Conservation (phyloP, 768 basidiomycete species). For the Tremella mesenterica region DNA sequence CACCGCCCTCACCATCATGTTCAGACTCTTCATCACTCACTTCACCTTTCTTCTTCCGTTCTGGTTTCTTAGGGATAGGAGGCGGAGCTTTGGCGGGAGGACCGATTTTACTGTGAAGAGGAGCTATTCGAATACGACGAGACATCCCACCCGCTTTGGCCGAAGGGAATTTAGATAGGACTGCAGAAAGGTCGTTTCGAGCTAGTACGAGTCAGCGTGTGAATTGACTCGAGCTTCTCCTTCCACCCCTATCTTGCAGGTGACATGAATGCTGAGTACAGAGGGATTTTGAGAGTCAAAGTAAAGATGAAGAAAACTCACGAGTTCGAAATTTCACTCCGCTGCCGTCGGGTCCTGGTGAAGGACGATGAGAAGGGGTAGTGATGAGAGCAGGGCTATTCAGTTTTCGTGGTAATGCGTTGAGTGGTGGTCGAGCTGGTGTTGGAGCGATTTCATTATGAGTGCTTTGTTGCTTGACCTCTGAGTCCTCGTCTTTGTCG, state of each 20-base stretch:
- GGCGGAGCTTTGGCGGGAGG: conserved; percentile 32
- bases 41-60: conserved; percentile 32
- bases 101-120: conserved; percentile 36
- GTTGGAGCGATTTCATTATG: not conserved
- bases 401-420: conserved; percentile 3
- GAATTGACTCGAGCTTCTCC: not conserved
- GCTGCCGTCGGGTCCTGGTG: conserved; percentile 24
- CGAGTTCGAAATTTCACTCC: conserved; percentile 35
- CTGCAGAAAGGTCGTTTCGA: conserved; percentile 24
- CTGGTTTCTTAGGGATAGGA: conserved; percentile 32
- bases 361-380: conserved; percentile 7
- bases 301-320: conserved; percentile 11
- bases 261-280: not conserved
- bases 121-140: conserved; percentile 18
- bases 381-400: conserved; percentile 5
- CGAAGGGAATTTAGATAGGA: conserved; percentile 30
- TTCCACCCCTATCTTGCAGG: not conserved
- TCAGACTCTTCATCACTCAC: conserved; percentile 29
- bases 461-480: not conserved
- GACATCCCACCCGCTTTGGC: conserved; percentile 31
- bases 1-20: conserved; percentile 25
- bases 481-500: not conserved
- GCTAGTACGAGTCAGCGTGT: conserved; percentile 11
- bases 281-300: not conserved
- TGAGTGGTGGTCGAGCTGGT: conserved; percentile 1